Evolutionary conservation across 2,329 filamentous ascomycete genomes (phyloP).

Genomic region (Ceratocystiopsis sp.): DNA sequence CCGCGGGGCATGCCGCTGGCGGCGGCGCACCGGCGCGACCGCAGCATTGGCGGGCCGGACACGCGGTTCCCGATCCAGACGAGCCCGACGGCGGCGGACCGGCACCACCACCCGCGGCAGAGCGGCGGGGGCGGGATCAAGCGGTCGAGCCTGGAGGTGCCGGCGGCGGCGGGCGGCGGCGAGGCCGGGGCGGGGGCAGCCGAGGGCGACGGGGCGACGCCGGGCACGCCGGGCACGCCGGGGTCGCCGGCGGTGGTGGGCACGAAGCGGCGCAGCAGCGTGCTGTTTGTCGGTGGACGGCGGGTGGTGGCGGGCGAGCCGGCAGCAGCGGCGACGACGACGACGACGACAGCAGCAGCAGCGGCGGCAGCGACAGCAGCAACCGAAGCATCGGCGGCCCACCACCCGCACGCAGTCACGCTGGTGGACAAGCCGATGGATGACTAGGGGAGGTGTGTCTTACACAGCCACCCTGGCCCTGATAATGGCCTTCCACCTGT

Average conservation of each 20-base stretch:
- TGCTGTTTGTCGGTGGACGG: slow-evolving; percentile 34
- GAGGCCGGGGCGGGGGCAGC: no score
- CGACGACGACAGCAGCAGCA: neutral
- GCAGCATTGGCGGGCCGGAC: slow-evolving; percentile 54
- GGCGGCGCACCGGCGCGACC: slow-evolving; percentile 57
- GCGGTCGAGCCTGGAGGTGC: slow-evolving; percentile 67
- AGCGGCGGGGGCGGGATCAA: slow-evolving; percentile 35
- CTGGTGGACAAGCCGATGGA: slow-evolving; percentile 66
- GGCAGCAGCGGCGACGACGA: slow-evolving; percentile 14
- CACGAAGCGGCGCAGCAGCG: slow-evolving; percentile 27
- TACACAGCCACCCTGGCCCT: no score
- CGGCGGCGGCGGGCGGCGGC: slow-evolving; percentile 24
- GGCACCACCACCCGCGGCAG: slow-evolving; percentile 31
- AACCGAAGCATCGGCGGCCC: neutral
- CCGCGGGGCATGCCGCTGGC: slow-evolving; percentile 17
- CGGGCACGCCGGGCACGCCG: no score
- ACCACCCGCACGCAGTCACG: slow-evolving; percentile 35
- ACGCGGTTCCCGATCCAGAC: slow-evolving; percentile 76
- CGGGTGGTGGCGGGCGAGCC: slow-evolving; percentile 23
- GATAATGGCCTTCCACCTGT: no score
- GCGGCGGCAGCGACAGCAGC: neutral
- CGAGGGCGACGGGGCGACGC: no score
- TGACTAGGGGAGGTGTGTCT: no score
- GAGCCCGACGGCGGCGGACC: slow-evolving; percentile 36
- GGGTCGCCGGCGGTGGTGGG: slow-evolving; percentile 9